These are phyloP conservation scores for Calonectria crousiana DNA, from an alignment of 2,329 filamentous ascomycete genomes.

Conservation along the genomic window DNA sequence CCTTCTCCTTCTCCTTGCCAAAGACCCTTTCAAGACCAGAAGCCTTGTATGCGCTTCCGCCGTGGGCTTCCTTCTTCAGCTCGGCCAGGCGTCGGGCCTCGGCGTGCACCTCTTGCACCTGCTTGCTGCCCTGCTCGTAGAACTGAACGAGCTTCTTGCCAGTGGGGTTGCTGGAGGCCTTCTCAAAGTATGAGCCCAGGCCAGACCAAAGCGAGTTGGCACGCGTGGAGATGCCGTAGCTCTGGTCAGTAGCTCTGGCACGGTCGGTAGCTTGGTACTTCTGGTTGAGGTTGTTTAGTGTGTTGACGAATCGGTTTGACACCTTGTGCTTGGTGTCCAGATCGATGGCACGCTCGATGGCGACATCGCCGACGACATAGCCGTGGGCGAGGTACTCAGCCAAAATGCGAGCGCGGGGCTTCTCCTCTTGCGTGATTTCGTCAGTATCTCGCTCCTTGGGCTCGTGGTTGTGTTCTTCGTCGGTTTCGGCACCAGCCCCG, in stretches of 20 bases:
- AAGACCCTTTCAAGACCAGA: slow-evolving; percentile 69
- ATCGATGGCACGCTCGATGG: slow-evolving; percentile 85
- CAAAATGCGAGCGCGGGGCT: slow-evolving; percentile 91
- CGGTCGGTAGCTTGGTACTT: slow-evolving; percentile 92
- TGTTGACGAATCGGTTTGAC: slow-evolving; percentile 81
- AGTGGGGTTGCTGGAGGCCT: slow-evolving; percentile 87
- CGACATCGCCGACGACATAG: slow-evolving; percentile 81
- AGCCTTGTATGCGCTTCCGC: slow-evolving; percentile 70
- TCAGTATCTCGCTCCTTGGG: slow-evolving; percentile 70
- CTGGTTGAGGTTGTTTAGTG: slow-evolving; percentile 81
- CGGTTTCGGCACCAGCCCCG: slow-evolving; percentile 73
- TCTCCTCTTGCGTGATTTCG: slow-evolving; percentile 93
- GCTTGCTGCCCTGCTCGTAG: slow-evolving; percentile 86
- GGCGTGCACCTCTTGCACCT: slow-evolving; percentile 92
- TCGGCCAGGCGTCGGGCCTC: slow-evolving; percentile 91
- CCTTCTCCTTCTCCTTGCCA: slow-evolving; percentile 61
- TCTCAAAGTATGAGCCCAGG: slow-evolving; percentile 92
- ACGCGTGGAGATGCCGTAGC: slow-evolving; percentile 83
- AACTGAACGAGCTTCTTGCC: slow-evolving; percentile 90
- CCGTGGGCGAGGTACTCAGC: slow-evolving; percentile 98
- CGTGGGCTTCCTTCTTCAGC: slow-evolving; percentile 79
- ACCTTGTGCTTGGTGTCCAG: slow-evolving; percentile 93
- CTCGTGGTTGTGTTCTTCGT: slow-evolving; percentile 70
- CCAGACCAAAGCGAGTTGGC: slow-evolving; percentile 75
- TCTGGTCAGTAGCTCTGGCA: slow-evolving; percentile 85